Percentiles rank a stretch among this genome's conserved stretches.
Conservation (phyloP, 2,329 filamentous ascomycete genomes). For the Phyllachora maydis region DNA sequence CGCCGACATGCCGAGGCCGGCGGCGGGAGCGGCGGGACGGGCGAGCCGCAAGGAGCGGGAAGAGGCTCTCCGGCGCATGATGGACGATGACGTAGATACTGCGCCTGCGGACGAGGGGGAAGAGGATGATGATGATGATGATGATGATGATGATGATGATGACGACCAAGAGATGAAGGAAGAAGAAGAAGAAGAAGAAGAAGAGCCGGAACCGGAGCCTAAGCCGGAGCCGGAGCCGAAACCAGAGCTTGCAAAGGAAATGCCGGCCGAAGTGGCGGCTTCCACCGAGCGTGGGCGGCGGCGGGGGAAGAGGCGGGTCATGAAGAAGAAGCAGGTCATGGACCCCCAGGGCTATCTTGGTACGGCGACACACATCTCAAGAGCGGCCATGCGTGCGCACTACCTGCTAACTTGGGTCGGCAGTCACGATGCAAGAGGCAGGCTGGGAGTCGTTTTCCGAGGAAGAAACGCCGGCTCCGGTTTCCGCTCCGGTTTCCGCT, state of each 20-base stretch:
- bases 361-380: too few relatives aligned
- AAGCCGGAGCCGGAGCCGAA: constrained; percentile 15
- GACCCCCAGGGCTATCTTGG: constrained; percentile 83
- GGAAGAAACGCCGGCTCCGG: constrained; percentile 40
- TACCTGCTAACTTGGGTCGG: too few relatives aligned
- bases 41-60: constrained; percentile 39
- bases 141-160: constrained; percentile 29
- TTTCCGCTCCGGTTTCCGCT: constrained; percentile 20
- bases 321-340: constrained; percentile 71
- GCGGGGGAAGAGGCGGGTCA: constrained; percentile 58
- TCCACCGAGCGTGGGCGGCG: constrained; percentile 34
- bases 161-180: constrained; percentile 34
- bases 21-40: constrained; percentile 9
- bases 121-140: constrained; percentile 15
- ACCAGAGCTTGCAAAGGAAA: constrained; percentile 15
- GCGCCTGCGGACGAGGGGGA: constrained; percentile 28
- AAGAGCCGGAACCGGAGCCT: constrained; percentile 6
- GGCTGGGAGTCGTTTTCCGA: constrained; percentile 90
- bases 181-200: constrained; percentile 22
- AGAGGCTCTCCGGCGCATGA: constrained; percentile 50
- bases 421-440: constrained; percentile 69
- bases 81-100: constrained; percentile 40
- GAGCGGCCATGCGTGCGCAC: too few relatives aligned
- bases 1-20: constrained; percentile 22
- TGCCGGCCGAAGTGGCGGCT: constrained; percentile 23